Conservation (phyloP, 208 protist species). For the Phytomonas sp. region DNA sequence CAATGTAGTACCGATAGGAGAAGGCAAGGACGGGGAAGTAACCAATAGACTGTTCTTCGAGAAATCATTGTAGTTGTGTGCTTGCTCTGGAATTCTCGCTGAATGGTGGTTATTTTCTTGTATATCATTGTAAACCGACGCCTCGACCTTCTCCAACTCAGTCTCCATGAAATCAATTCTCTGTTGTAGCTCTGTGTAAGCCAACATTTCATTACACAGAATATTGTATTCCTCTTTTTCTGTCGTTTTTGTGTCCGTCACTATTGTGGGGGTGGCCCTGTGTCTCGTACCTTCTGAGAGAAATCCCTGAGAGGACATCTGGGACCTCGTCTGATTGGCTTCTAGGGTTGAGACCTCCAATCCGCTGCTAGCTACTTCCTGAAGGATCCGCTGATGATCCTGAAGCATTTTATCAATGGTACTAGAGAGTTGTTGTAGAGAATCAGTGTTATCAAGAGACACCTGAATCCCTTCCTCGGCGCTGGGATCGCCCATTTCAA, state of each 20-base stretch:
- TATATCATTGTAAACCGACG: background rate
- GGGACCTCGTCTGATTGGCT: background rate
- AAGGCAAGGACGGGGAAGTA: background rate
- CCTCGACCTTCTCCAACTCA: slow-evolving; percentile 1
- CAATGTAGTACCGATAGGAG: background rate
- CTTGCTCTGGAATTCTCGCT: background rate
- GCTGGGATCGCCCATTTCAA: background rate
- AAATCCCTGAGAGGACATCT: background rate
- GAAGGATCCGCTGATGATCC: slow-evolving; percentile 53
- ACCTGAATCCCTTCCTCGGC: background rate
- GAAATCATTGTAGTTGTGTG: background rate
- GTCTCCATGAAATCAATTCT: background rate
- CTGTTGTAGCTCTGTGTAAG: background rate
- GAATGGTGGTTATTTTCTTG: background rate
- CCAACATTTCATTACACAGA: background rate
- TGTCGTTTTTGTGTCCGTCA: background rate
- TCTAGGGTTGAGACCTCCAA: background rate
- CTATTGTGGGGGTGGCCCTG: background rate
- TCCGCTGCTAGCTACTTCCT: slow-evolving; percentile 5
- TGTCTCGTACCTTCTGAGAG: background rate
- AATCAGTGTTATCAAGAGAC: background rate
- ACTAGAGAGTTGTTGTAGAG: slow-evolving; percentile 20
- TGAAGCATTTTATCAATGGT: slow-evolving; percentile 68
- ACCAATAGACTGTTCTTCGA: background rate
- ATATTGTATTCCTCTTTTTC: background rate